Evolutionary conservation across 306 rosid genomes (phyloP).

Genomic region (Oxytropis ochrocephala): DNA sequence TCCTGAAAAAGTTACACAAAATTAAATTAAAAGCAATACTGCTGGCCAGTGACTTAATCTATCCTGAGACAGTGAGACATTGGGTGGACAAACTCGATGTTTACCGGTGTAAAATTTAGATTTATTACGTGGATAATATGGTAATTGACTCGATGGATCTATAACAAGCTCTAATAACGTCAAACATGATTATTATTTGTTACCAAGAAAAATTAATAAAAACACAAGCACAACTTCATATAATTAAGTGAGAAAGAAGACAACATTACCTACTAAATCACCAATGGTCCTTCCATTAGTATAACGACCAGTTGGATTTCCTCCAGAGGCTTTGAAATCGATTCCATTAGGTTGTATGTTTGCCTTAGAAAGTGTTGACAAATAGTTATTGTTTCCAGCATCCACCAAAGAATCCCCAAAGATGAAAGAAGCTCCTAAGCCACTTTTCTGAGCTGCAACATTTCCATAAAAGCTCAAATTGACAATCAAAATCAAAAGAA

Average conservation of each 20-base stretch:
- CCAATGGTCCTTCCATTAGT: slow-evolving; percentile 97
- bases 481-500: slow-evolving; percentile 22
- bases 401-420: slow-evolving; percentile 96
- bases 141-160: too few relatives aligned
- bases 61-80: too few relatives aligned
- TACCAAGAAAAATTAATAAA: not conserved
- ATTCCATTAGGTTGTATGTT: slow-evolving; percentile 79
- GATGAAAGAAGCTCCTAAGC: slow-evolving; percentile 73
- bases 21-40: not conserved
- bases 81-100: too few relatives aligned
- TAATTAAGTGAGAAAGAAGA: not conserved
- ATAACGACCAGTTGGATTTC: slow-evolving; percentile 83
- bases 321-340: slow-evolving; percentile 67
- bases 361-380: slow-evolving; percentile 77
- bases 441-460: slow-evolving; percentile 30
- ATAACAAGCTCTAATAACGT: not conserved
- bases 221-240: not conserved
- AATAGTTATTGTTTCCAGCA: slow-evolving; percentile 83
- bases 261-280: slow-evolving; percentile 60
- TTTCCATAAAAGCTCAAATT: slow-evolving; percentile 24
- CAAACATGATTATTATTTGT: not conserved
- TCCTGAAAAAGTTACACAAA: slow-evolving; percentile 33
- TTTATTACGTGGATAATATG: too few relatives aligned
- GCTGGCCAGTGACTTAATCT: too few relatives aligned
- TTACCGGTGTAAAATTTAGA: too few relatives aligned